Evolutionary conservation across 805 yeast genomes (phyloP).

Genomic region (Wickerhamomyces ciferrii): DNA sequence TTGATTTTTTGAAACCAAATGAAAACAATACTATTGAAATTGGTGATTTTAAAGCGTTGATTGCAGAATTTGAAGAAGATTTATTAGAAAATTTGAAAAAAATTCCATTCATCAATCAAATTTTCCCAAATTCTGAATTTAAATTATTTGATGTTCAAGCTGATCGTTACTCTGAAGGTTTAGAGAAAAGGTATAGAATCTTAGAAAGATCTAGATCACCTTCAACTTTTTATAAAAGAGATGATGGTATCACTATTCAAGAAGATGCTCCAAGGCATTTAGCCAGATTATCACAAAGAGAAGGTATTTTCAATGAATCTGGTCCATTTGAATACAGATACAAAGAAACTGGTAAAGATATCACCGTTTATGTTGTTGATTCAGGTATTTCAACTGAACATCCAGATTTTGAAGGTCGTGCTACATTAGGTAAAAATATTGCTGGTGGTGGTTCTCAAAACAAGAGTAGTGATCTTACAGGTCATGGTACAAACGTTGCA

Average conservation of each 20-base stretch:
- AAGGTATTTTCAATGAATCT: slow-evolving; percentile 8
- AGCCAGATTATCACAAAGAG: slow-evolving; percentile 49
- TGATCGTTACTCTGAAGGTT: not conserved
- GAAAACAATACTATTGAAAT: not conserved
- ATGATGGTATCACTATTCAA: slow-evolving; percentile 19
- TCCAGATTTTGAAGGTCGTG: slow-evolving; percentile 56
- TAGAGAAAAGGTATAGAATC: not conserved
- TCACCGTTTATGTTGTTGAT: slow-evolving; percentile 71
- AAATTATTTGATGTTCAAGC: not conserved
- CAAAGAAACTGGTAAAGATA: slow-evolving; percentile 39
- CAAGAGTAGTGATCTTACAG: not conserved
- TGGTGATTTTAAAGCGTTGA: slow-evolving; percentile 47
- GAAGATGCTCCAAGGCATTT: slow-evolving; percentile 55
- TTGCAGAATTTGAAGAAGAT: slow-evolving; percentile 47
- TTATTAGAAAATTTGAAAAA: slow-evolving; percentile 34
- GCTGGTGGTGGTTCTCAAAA: slow-evolving; percentile 22
- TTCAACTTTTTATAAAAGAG: not conserved
- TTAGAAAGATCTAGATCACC: no score
- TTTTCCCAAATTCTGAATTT: slow-evolving; percentile 47
- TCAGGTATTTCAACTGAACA: slow-evolving; percentile 60
- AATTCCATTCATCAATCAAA: slow-evolving; percentile 58
- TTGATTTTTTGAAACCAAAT: not conserved
- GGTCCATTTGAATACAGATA: slow-evolving; percentile 12
- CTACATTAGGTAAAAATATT: slow-evolving; percentile 49
- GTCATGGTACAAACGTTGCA: slow-evolving; percentile 86